phyloP scores from a whole-genome alignment of 495 filamentous ascomycete species.

The Recurvomyces mirabilis region DNA sequence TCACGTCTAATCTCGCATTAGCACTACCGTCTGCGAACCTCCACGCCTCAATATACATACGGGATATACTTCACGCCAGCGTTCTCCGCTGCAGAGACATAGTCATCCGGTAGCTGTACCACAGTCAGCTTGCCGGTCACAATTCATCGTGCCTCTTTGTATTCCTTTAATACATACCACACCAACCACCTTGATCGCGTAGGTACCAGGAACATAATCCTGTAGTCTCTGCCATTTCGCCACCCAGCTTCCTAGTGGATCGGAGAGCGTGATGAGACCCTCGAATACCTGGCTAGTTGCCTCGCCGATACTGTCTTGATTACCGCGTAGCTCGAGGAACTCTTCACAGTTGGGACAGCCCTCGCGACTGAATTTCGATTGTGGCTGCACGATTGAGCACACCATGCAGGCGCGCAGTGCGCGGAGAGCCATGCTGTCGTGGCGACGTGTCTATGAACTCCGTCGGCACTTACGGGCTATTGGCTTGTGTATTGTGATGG shows the following conservation, averaged over 20 bases:
- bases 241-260: slow-evolving; percentile 75
- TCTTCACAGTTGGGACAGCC: slow-evolving; percentile 96
- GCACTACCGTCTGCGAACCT: not conserved
- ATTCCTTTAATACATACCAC: slow-evolving; percentile 4
- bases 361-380: slow-evolving; percentile 11
- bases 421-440: too few relatives aligned
- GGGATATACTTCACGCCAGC: slow-evolving; percentile 32
- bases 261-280: slow-evolving; percentile 69
- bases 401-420: slow-evolving; percentile 96
- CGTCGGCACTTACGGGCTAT: too few relatives aligned
- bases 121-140: too few relatives aligned
- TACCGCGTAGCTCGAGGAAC: slow-evolving; percentile 70
- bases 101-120: slow-evolving; percentile 29
- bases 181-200: slow-evolving; percentile 81
- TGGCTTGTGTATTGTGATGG: too few relatives aligned
- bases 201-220: slow-evolving; percentile 72
- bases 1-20: slow-evolving; percentile 34
- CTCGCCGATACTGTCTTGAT: slow-evolving; percentile 68
- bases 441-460: too few relatives aligned
- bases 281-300: slow-evolving; percentile 95
- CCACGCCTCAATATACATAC: slow-evolving; percentile 15
- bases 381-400: slow-evolving; percentile 73
- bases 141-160: too few relatives aligned
- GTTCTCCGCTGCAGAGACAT: slow-evolving; percentile 25
- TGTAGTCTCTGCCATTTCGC: slow-evolving; percentile 90